Percentiles rank a stretch among this genome's conserved stretches.
Conservation (phyloP, 306 rosid species). For the Senna siamea region DNA sequence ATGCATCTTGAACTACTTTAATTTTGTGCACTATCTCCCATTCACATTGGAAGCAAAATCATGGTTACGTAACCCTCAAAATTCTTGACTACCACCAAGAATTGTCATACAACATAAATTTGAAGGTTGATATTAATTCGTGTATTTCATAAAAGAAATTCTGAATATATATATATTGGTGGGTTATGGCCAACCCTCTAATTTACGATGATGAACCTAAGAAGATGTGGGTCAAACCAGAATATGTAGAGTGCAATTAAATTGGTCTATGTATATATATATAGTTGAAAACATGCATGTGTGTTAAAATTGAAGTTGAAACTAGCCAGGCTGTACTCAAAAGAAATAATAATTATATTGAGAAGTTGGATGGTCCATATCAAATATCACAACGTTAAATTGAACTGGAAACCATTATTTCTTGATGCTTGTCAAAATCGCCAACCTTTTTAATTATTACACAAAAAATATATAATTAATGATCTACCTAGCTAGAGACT, state of each 20-base stretch:
- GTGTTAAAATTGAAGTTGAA: too few relatives aligned
- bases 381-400: neutral
- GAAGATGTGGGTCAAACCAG: constrained; percentile 37
- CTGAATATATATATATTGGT: too few relatives aligned
- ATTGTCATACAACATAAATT: constrained; percentile 24
- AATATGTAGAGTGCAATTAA: constrained; percentile 19
- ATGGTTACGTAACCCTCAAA: constrained; percentile 31
- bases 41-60: constrained; percentile 29
- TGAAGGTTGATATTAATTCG: neutral
- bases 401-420: neutral
- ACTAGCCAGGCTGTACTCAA: neutral
- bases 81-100: constrained; percentile 15
- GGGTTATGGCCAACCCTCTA: constrained; percentile 38
- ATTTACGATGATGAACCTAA: constrained; percentile 25
- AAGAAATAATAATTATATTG: neutral
- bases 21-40: constrained; percentile 29
- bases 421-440: constrained; percentile 9
- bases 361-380: neutral
- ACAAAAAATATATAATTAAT: neutral
- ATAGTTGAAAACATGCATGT: constrained; percentile 22
- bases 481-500: too few relatives aligned
- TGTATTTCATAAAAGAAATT: too few relatives aligned
- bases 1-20: constrained; percentile 4
- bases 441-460: neutral
- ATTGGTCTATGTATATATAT: neutral